A percentile compares a stretch with the other conserved stretches of the same genome.
phyloP scores from a whole-genome alignment of 1,284 basidiomycete species.

The Malassezia sympodialis region DNA sequence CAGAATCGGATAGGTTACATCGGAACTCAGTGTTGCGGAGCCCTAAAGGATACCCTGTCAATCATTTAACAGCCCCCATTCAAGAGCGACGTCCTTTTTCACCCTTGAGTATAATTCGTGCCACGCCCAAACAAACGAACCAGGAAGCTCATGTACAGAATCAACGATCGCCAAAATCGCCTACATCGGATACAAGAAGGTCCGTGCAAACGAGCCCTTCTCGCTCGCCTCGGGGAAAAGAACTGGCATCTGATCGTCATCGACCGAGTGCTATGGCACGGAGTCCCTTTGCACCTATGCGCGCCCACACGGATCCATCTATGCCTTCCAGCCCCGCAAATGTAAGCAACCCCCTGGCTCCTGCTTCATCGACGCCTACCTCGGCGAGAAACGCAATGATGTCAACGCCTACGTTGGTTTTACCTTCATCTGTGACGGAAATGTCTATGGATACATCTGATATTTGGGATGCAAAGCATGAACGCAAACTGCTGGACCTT shows the following conservation, averaged over 20 bases:
- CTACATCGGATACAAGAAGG: background rate
- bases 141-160: background rate
- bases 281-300: background rate
- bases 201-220: background rate
- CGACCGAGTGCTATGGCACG: background rate
- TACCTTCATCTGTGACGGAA: background rate
- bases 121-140: background rate
- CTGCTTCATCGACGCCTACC: background rate
- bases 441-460: background rate
- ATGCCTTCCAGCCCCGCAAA: background rate
- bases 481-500: constrained; percentile 49
- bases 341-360: background rate
- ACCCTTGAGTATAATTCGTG: background rate
- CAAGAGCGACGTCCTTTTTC: background rate
- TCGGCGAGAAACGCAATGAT: background rate
- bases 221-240: background rate
- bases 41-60: background rate
- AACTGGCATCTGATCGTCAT: background rate
- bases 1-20: background rate
- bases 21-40: background rate
- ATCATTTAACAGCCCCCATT: background rate
- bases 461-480: constrained; percentile 26
- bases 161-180: background rate
- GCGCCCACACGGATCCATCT: background rate
- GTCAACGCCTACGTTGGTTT: background rate